Evolutionary conservation across 2,329 filamentous ascomycete genomes (phyloP), one percentile per base, ranked within the genome.

Genomic region (Claviceps maximensis): DNA sequence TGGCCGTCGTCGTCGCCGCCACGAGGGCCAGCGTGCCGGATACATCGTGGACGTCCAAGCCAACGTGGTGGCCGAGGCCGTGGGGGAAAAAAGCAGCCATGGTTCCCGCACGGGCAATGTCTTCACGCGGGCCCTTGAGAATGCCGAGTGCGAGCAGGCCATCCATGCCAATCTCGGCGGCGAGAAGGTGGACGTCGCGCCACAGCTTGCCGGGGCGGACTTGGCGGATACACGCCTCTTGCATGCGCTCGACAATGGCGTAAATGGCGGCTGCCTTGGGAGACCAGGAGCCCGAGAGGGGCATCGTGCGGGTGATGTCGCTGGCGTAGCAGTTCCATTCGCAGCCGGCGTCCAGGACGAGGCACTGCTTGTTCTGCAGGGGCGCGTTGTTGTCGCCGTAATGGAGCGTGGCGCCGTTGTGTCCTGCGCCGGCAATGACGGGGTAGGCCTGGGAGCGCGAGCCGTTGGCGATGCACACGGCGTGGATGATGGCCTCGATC

Each of bases 251-350:
- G 3, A 95, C 90, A 27, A 93, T 74, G 47, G 79, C 75, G 65
- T 96, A 90, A 51, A 96, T 83, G 10, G 80, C 77, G 48, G 78
- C 76, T 1, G 84, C 83, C 64, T 91, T 85, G 15, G 74, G 66
- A 0, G 80, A 79, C 59, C 89, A 95, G 0, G 56, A 54, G 6
- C 87, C 86, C 15, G 76, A 78, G 23, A 96, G 70, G 4, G 91
- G 91, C 58, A 96, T 82, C 0, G 90, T 93, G 40, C 91, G 81
- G 0, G 93, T 97, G 29, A 97, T 82, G 67, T 97, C 91, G 54
- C 86, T 87, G 31, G 89, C 89, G 66, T 98, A 97, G 60, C 86
- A 84, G 49, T 82, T 71, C 69, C 83, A 95, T 68, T 97, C 91
- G 58, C 83, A 86, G 2, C 89, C 90, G 1, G 91, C 90, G 65